Percentiles rank a stretch among this genome's conserved stretches.
Conservation (phyloP, 1,284 basidiomycete species). For the Marasmius sp. region DNA sequence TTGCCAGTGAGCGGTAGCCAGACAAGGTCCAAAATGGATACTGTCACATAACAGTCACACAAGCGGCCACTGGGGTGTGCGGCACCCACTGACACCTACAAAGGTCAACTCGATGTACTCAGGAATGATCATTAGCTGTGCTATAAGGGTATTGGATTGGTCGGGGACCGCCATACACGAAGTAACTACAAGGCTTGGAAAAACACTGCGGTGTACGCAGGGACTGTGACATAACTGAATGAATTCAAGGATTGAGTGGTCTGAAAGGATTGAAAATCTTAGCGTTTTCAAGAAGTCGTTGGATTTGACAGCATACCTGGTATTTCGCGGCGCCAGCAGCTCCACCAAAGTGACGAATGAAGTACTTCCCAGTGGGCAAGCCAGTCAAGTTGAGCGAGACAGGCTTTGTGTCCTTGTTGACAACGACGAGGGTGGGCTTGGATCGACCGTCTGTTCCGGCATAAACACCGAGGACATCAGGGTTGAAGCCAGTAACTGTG, state of each 20-base stretch:
- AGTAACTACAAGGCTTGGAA: slow-evolving; percentile 14
- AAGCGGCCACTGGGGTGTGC: no score
- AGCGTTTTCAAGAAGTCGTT: no score
- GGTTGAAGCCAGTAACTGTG: slow-evolving; percentile 36
- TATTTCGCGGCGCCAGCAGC: slow-evolving; percentile 48
- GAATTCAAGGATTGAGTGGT: slow-evolving; percentile 36
- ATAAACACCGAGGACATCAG: slow-evolving; percentile 43
- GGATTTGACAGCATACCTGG: slow-evolving; percentile 32
- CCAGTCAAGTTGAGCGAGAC: slow-evolving; percentile 39
- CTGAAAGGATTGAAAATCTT: slow-evolving; percentile 20
- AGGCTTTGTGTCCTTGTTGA: slow-evolving; percentile 48
- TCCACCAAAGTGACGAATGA: slow-evolving; percentile 52
- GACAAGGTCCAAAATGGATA: no score
- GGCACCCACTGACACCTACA: no score
- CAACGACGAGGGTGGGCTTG: slow-evolving; percentile 43
- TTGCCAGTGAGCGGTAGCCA: no score
- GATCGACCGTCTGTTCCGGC: slow-evolving; percentile 36
- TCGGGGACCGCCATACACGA: no score
- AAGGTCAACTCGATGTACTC: no score
- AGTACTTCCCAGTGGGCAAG: slow-evolving; percentile 44
- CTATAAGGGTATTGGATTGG: no score
- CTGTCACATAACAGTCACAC: no score
- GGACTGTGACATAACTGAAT: slow-evolving; percentile 41
- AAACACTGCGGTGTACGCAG: slow-evolving; percentile 48
- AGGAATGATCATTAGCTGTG: no score